phyloP scores from a whole-genome alignment of 139 green algal genomes.

The Chlorella sp. region DNA sequence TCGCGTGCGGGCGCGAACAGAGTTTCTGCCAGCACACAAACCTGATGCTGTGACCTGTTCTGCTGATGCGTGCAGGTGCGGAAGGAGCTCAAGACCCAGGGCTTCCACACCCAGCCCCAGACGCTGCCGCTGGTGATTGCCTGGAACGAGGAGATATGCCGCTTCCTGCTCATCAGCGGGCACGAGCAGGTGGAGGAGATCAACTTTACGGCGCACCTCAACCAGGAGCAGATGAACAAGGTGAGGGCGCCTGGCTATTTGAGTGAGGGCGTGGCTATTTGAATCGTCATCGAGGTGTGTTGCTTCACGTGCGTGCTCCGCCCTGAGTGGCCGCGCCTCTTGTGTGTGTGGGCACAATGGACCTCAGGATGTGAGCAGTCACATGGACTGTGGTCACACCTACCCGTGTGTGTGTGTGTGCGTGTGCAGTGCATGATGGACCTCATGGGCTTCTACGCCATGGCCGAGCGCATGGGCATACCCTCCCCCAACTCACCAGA shows the following conservation, averaged over 20 bases:
- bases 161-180: conserved; percentile 9
- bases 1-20: too few relatives aligned
- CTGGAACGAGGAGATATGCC: conserved; percentile 21
- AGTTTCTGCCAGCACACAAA: too few relatives aligned
- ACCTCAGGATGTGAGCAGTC: too few relatives aligned
- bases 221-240: conserved; percentile 27
- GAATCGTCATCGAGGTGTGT: background rate
- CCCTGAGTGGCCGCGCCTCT: background rate
- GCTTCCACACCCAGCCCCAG: background rate
- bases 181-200: conserved; percentile 10
- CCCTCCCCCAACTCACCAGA: conserved; percentile 16
- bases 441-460: conserved; percentile 10
- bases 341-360: too few relatives aligned
- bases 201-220: conserved; percentile 5
- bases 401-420: too few relatives aligned
- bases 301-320: background rate
- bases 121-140: conserved; percentile 7
- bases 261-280: background rate
- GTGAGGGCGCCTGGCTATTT: background rate
- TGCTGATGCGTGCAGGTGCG: too few relatives aligned
- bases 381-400: too few relatives aligned
- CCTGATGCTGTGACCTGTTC: too few relatives aligned
- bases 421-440: too few relatives aligned
- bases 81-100: background rate
- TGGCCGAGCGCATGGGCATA: background rate